These are phyloP conservation scores for Pontederia paniculata DNA, from an alignment of 176 grass and related monocot species.

Conservation along the genomic window DNA sequence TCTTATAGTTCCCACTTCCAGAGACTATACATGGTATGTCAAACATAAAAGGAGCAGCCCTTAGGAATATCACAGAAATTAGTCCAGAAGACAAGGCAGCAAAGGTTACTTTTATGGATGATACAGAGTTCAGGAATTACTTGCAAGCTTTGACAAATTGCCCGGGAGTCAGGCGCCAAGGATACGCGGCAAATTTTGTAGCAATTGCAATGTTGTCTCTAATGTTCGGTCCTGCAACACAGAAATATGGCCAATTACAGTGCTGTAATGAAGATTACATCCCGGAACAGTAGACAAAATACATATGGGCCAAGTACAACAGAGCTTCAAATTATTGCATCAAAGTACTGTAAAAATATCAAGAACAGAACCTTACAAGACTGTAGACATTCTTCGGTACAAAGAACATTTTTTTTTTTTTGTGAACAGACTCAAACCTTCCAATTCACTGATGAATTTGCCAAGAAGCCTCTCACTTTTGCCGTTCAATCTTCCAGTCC, in stretches of 20 bases:
- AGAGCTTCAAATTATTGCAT: no score
- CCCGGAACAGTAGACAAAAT: background rate
- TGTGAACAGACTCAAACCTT: constrained; percentile 25
- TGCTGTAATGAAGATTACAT: no score
- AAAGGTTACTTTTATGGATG: constrained; percentile 28
- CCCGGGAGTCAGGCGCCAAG: constrained; percentile 79
- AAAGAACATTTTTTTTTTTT: no score
- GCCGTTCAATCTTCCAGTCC: constrained; percentile 72
- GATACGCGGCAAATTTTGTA: constrained; percentile 94
- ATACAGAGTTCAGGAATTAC: constrained; percentile 58
- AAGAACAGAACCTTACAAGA: background rate
- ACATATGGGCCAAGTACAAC: background rate
- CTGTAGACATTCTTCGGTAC: constrained; percentile 5
- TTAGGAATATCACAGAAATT: background rate
- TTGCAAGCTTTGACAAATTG: constrained; percentile 98
- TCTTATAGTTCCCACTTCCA: background rate
- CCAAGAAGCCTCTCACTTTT: constrained; percentile 79
- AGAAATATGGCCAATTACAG: background rate
- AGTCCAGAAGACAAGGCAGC: constrained; percentile 9
- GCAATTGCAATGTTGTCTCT: constrained; percentile 69
- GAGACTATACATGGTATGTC: background rate
- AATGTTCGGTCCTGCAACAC: constrained; percentile 33
- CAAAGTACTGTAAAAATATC: background rate
- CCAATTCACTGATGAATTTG: constrained; percentile 61
- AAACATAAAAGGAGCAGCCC: background rate